Base-by-base conservation (phyloP, 176 grass and related monocot species). In the Urochloa ruziziensis region DNA sequence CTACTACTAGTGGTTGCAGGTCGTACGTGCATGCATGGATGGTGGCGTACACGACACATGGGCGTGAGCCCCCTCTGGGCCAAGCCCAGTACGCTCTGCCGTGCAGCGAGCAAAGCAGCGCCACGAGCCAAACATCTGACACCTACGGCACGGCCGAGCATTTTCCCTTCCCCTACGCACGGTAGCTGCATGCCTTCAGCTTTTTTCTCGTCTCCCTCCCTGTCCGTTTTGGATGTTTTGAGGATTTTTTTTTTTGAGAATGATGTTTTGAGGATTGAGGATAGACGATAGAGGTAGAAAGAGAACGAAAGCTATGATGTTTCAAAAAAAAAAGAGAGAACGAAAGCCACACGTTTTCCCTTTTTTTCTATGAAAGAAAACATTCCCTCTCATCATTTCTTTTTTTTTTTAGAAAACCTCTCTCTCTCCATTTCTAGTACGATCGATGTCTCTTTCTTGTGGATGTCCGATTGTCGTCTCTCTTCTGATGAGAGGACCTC, bases 51-150 rank as follows among this genome's bases (percentile, higher is more conserved):
- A 72, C 25, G 69, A 72, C 42, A 72, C 68, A 72, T 48, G 68
- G 68, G 42, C 13, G 68, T 48, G 68, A 17, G 68, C 39, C 39
- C 39, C 54, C 21, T 25, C n/a, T 28, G 47, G 47, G 47, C 70
- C 47, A 34, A 49, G 44, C 5, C 39, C 42, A 30, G 69, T 44
- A 71, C 39, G 21, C 27, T 29, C 6, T 71, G 68, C 68, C 47
- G 47, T 49, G n/a, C n/a, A n/a, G n/a, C n/a, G n/a, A n/a, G n/a
- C 23, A 71, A 29, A 42, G 42, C 68, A 71, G 13, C 40, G 13
- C 13, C 68, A 71, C 12, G 68, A 71, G 68, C 68, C 68, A 12
- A 44, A 47, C n/a, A 12, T 71, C 68, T 71, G 68, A 71, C 68
- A 71, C 42, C 29, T 48, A 47, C 23, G 42, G 14, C 68, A 46